Evolutionary conservation across 805 yeast species (phyloP), one percentile per base, ranked within the genome.

Genomic region (Wickerhamiella musiphila): DNA sequence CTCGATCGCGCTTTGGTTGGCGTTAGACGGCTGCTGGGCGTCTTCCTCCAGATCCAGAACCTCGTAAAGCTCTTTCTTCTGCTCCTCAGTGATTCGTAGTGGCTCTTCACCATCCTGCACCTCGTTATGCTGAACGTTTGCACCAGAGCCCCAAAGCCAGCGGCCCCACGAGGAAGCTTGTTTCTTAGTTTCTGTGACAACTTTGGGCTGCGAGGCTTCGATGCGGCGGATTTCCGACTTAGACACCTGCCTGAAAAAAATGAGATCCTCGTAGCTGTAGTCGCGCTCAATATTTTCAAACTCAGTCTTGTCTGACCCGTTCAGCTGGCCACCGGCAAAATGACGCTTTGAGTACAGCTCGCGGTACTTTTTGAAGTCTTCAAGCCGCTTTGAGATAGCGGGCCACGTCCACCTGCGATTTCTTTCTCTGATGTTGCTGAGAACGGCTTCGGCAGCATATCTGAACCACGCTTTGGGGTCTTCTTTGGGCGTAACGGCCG

Each of bases 381-480:
- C 78, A 40, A 92, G 60, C 46, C 93, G 65, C 30, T 61, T 63
- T 29, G 68, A 66, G 43, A 86, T 70, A 46, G 68, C 68, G 3
- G 66, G 90, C 98, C 98, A 92, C 22, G 82, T 72, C 92, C 94
- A 79, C 45, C 68, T 70, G 43, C 72, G 66, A 48, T 78, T 71
- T 45, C 66, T 70, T 37, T 81, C 90, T 45, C 78, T 93, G 24
- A 90, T 73, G 48, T 83, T 94, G 35, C 70, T 61, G 27, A 70
- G 54, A 2, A 90, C 78, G 14, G 79, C 73, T n/a, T 65, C 54
- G 1, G 79, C 86, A 5, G 90, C 77, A 51, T 79, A 90, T 38
- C 58, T 52, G 45, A 90, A 69, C 98, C 98, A 90, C 23, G 66
- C 73, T 29, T 52, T 58, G 0, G 95, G 93, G 40, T 73, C 66